Percentiles rank a stretch among this genome's conserved stretches.
These are phyloP conservation scores for Jamesozyma piceae DNA, from an alignment of 805 yeast genomes.

Conservation along the genomic window DNA sequence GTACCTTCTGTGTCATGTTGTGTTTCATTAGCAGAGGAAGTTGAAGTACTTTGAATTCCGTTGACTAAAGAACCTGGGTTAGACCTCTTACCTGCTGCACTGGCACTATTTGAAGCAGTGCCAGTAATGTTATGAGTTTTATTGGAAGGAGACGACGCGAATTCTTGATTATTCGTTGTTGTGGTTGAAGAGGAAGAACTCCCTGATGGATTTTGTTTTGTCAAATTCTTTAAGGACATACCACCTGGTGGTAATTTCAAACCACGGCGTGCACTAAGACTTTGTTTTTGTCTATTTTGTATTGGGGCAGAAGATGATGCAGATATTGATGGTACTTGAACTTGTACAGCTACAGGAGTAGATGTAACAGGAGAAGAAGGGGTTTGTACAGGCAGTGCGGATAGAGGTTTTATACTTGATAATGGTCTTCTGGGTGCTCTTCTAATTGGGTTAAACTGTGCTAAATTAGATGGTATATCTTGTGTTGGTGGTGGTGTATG, in stretches of 20 bases:
- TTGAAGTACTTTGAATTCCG: conserved; percentile 28
- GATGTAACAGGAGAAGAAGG: not conserved
- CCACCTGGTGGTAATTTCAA: conserved; percentile 47
- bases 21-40: conserved; percentile 23
- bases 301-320: not conserved
- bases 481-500: not conserved
- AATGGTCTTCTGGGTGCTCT: conserved; percentile 24
- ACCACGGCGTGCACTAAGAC: conserved; percentile 77
- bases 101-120: conserved; percentile 6
- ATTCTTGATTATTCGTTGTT: conserved; percentile 21
- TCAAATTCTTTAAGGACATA: conserved; percentile 25
- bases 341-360: too few species aligned
- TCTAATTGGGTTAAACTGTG: conserved; percentile 21
- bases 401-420: not conserved
- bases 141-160: conserved; percentile 23
- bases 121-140: conserved; percentile 4
- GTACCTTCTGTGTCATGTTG: conserved; percentile 26
- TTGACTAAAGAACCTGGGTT: conserved; percentile 25
- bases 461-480: not conserved
- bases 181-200: conserved; percentile 8
- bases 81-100: conserved; percentile 17
- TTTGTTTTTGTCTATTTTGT: conserved; percentile 49
- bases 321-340: not conserved
- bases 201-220: conserved; percentile 10
- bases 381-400: not conserved